These are phyloP conservation scores for Starmera quercuum DNA, from an alignment of 805 yeast species.

Conservation along the genomic window DNA sequence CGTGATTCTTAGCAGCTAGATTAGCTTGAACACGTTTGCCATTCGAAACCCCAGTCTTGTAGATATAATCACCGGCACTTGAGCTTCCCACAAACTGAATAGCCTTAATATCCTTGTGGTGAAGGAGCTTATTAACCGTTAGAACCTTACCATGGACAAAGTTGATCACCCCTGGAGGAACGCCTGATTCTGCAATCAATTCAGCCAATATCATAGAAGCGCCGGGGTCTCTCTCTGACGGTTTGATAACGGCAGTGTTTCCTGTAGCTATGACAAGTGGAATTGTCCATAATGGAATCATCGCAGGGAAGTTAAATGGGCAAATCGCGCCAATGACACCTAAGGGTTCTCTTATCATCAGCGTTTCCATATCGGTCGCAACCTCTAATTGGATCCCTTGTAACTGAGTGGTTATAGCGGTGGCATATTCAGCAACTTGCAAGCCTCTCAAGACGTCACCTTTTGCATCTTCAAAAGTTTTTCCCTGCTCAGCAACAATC, in stretches of 20 bases:
- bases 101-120: slow-evolving; percentile 65
- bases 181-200: slow-evolving; percentile 61
- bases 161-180: slow-evolving; percentile 64
- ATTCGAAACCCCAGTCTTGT: slow-evolving; percentile 57
- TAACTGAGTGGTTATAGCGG: slow-evolving; percentile 55
- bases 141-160: slow-evolving; percentile 66
- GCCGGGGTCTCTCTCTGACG: slow-evolving; percentile 71
- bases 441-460: slow-evolving; percentile 72
- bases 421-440: slow-evolving; percentile 73
- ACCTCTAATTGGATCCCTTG: slow-evolving; percentile 61
- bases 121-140: slow-evolving; percentile 61
- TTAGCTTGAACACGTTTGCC: slow-evolving; percentile 75
- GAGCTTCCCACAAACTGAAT: slow-evolving; percentile 73
- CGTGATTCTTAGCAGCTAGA: slow-evolving; percentile 73
- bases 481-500: slow-evolving; percentile 67
- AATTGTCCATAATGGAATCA: slow-evolving; percentile 57
- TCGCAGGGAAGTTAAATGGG: slow-evolving; percentile 79
- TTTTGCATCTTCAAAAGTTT: slow-evolving; percentile 66
- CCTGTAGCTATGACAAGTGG: slow-evolving; percentile 58
- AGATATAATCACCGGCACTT: slow-evolving; percentile 66
- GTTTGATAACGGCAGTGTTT: slow-evolving; percentile 64
- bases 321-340: slow-evolving; percentile 77
- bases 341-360: slow-evolving; percentile 61
- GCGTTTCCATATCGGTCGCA: slow-evolving; percentile 68
- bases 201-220: slow-evolving; percentile 69